Evolutionary conservation across 768 basidiomycete species (phyloP).

Genomic region (Lentinula sp.): DNA sequence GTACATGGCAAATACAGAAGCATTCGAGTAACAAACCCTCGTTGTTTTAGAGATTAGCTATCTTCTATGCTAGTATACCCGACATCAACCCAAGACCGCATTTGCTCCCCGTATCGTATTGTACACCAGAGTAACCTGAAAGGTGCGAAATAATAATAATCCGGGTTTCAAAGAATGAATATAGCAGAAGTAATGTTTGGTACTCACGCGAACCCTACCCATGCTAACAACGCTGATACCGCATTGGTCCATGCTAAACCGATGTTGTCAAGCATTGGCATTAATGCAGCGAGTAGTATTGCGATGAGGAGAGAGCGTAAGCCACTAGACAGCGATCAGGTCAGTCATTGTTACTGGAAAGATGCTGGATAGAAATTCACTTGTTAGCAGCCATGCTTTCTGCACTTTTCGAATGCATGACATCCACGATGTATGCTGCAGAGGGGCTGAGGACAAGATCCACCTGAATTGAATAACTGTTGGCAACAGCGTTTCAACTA

Average conservation of each 20-base stretch:
- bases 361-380: conserved; percentile 19
- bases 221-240: conserved; percentile 10
- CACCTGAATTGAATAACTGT: conserved; percentile 29
- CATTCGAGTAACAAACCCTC: background rate
- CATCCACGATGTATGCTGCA: conserved; percentile 41
- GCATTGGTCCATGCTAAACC: conserved; percentile 11
- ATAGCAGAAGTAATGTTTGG: background rate
- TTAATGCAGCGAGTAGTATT: background rate
- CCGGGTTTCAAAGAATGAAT: background rate
- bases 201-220: conserved; percentile 14
- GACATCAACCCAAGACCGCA: conserved; percentile 8
- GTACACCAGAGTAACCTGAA: conserved; percentile 7
- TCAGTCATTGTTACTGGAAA: background rate
- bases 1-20: too few relatives aligned
- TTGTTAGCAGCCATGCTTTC: conserved; percentile 39
- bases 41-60: background rate
- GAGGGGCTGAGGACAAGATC: conserved; percentile 45
- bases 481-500: background rate
- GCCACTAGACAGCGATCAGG: background rate
- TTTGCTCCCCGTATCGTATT: conserved; percentile 8
- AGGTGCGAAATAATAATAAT: background rate
- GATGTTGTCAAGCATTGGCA: conserved; percentile 12
- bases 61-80: conserved; percentile 5
- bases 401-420: conserved; percentile 42
- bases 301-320: conserved; percentile 10